Percentiles rank a stretch among this genome's conserved stretches.
phyloP scores from a whole-genome alignment of 768 basidiomycete species.

The Suillus brevipes region DNA sequence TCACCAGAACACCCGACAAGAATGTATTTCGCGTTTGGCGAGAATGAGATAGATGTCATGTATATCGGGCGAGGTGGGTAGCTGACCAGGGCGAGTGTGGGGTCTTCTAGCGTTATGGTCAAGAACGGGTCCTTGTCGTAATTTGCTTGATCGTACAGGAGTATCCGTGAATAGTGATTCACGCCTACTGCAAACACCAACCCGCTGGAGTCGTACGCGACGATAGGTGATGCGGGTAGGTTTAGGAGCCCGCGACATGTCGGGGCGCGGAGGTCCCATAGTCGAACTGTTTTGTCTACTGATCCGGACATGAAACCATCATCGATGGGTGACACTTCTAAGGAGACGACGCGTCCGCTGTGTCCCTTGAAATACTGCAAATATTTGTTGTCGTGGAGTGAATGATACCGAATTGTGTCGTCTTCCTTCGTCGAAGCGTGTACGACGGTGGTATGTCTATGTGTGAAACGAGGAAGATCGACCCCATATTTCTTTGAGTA shows the following conservation, averaged over 20 bases:
- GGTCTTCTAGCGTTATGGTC: constrained; percentile 80
- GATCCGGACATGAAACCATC: constrained; percentile 96
- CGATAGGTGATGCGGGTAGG: constrained; percentile 71
- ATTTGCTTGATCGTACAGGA: constrained; percentile 82
- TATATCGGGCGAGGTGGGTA: constrained; percentile 86
- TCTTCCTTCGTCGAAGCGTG: constrained; percentile 95
- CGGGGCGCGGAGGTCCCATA: constrained; percentile 91
- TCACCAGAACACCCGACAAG: constrained; percentile 91
- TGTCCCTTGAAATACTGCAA: constrained; percentile 96
- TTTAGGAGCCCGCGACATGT: constrained; percentile 77
- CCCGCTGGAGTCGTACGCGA: constrained; percentile 83
- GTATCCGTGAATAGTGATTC: constrained; percentile 78
- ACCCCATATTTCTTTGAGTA: constrained; percentile 97
- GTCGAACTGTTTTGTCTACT: constrained; percentile 88
- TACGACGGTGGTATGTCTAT: constrained; percentile 80
- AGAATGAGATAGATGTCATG: constrained; percentile 91
- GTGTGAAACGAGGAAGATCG: constrained; percentile 92
- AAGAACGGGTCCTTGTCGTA: constrained; percentile 93
- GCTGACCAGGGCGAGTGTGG: constrained; percentile 67
- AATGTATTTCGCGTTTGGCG: constrained; percentile 85
- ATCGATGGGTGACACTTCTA: constrained; percentile 90
- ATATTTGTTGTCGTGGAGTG: constrained; percentile 95
- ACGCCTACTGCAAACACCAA: constrained; percentile 86
- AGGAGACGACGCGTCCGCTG: constrained; percentile 81
- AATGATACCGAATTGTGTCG: constrained; percentile 93